Evolutionary conservation across 805 yeast genomes (phyloP), one percentile per base, ranked within the genome.

Genomic region (Schwanniomyces occidentalis): DNA sequence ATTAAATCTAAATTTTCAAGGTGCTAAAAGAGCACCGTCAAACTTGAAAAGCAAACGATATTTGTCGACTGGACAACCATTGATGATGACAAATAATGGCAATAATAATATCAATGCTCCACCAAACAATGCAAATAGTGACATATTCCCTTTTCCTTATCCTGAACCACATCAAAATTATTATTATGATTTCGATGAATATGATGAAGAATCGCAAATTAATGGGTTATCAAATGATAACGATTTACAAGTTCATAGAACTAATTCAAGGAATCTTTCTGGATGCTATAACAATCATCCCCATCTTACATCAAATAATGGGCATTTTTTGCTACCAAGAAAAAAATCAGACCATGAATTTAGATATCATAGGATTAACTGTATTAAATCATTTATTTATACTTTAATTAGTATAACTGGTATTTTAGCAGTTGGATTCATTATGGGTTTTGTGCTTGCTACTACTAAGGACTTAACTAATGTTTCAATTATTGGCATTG

Each of bases 371-470:
- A 37, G 48, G 27, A 38, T 44, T 21, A 52, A 45, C 27, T 57
- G 55, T 30, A 31, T 62, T 24, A 63, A 55, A 33, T 55, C 58
- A 5, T 58, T 66, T 20, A 49, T 66, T 32, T 75, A 74, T 42
- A 71, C 80, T 0, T 42, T 73, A 21, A 45, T 69, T 25, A 50
- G 73, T 23, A 69, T 76, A 2, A 45, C 76, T 10, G 54, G 73
- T 9, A 66, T 87, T n/a, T 58, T 86, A 8, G 65, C 80, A 1
- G 56, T 84, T 19, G 96, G 96, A 1, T 88, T 91, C 51, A 66
- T 85, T 4, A 69, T 82, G 50, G 98, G 98, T 0, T 86, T 90
- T 52, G 63, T 89, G 2, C 63, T 90, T 26, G 96, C 96, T 0
- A 81, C 95, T 1, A 82, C 88, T 13, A 88, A 87, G 47, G 96